phyloP scores from a whole-genome alignment of 2,329 filamentous ascomycete species.

The Trichoderma hamatum region DNA sequence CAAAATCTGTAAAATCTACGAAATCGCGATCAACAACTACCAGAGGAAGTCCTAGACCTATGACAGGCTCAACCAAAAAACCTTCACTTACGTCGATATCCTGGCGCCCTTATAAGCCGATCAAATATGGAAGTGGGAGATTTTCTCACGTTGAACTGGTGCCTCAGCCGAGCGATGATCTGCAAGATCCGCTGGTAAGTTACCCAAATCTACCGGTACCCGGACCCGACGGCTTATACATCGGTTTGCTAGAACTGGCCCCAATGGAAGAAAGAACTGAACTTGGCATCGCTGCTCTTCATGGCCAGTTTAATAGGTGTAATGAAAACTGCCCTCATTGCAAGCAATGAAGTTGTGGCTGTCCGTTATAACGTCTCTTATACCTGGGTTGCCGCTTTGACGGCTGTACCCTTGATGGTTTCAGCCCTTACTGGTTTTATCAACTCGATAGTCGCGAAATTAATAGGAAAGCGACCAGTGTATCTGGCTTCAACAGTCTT shows the following conservation, averaged over 20 bases:
- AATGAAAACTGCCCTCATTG: slow-evolving; percentile 59
- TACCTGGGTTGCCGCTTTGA: slow-evolving; percentile 52
- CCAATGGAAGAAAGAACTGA: slow-evolving; percentile 54
- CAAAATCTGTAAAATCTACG: neutral
- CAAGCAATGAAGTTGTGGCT: slow-evolving; percentile 51
- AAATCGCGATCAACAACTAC: slow-evolving; percentile 18
- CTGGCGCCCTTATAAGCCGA: slow-evolving; percentile 35
- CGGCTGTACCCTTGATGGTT: slow-evolving; percentile 56
- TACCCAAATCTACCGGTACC: neutral
- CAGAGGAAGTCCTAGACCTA: neutral
- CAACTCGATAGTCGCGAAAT: slow-evolving; percentile 47
- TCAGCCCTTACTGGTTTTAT: slow-evolving; percentile 51
- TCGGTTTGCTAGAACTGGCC: slow-evolving; percentile 55
- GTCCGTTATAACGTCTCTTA: slow-evolving; percentile 50
- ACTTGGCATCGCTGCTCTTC: slow-evolving; percentile 51
- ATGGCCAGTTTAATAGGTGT: slow-evolving; percentile 51
- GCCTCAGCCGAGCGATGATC: slow-evolving; percentile 59
- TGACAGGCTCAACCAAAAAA: slow-evolving; percentile 18
- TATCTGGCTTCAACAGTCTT: slow-evolving; percentile 52
- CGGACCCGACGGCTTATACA: neutral
- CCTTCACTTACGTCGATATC: slow-evolving; percentile 28
- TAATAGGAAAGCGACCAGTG: slow-evolving; percentile 57
- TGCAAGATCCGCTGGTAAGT: slow-evolving; percentile 57
- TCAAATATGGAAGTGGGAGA: slow-evolving; percentile 54
- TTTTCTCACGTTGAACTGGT: slow-evolving; percentile 50